Evolutionary conservation across 768 basidiomycete species (phyloP).

Genomic region (Lentinula sp.): DNA sequence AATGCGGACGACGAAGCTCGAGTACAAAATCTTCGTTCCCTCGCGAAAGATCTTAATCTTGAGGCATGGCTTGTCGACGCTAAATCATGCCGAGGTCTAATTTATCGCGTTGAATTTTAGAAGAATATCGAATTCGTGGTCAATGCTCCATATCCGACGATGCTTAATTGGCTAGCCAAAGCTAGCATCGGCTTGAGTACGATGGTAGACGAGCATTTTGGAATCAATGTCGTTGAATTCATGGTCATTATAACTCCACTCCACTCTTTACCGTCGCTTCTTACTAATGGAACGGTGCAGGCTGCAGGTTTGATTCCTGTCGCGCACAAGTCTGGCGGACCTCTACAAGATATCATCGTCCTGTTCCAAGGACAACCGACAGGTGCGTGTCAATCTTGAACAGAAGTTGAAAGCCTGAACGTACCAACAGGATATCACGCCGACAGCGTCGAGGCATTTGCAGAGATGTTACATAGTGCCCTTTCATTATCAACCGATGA

Average conservation of each 20-base stretch:
- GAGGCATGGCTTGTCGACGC: conserved; percentile 33
- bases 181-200: conserved; percentile 88
- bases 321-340: conserved; percentile 90
- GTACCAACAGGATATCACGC: conserved; percentile 70
- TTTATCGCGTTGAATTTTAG: conserved; percentile 27
- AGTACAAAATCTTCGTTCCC: conserved; percentile 49
- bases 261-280: neutral
- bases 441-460: conserved; percentile 55
- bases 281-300: conserved; percentile 30
- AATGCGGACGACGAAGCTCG: conserved; percentile 69
- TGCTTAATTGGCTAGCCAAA: conserved; percentile 65
- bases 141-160: conserved; percentile 71
- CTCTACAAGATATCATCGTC: conserved; percentile 85
- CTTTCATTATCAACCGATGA: conserved; percentile 50
- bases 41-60: conserved; percentile 60
- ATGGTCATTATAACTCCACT: conserved; percentile 56
- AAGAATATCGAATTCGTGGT: conserved; percentile 69
- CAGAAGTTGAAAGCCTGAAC: neutral
- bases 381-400: conserved; percentile 29
- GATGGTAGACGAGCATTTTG: conserved; percentile 98
- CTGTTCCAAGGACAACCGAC: conserved; percentile 68
- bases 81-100: neutral
- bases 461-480: conserved; percentile 56
- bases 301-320: conserved; percentile 92
- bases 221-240: conserved; percentile 96